These are phyloP conservation scores for Cladophialophora carrionii DNA, from an alignment of 2,329 filamentous ascomycete species.

Conservation along the genomic window DNA sequence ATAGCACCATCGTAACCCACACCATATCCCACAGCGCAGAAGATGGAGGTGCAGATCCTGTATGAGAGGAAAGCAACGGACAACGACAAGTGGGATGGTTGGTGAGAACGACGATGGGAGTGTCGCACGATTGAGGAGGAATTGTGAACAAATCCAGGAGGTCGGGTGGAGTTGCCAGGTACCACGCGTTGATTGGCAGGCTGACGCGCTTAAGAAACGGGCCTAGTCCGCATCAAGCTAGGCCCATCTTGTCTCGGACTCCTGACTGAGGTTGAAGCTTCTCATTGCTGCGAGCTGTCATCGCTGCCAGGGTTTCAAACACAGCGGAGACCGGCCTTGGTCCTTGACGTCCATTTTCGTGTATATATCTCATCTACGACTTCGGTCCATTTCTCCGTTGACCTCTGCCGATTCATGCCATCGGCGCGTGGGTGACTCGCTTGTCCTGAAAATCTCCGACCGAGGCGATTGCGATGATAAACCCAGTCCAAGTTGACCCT, in stretches of 20 bases:
- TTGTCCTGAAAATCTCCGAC: neutral
- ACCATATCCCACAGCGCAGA: slow-evolving; percentile 7
- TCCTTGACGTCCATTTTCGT: neutral
- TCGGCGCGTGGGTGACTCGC: neutral
- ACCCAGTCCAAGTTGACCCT: neutral
- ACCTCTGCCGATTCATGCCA: neutral
- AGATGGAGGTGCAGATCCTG: slow-evolving; percentile 25
- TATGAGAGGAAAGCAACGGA: slow-evolving; percentile 25
- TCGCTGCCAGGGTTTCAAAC: slow-evolving; percentile 3
- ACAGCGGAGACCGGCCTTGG: neutral
- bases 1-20: slow-evolving; percentile 18
- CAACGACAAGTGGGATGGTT: slow-evolving; percentile 3
- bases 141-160: neutral
- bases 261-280: slow-evolving; percentile 2
- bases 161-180: neutral
- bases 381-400: neutral
- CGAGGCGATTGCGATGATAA: neutral
- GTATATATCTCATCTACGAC: slow-evolving; percentile 1
- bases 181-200: neutral
- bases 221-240: neutral
- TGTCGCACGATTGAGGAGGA: slow-evolving; percentile 2
- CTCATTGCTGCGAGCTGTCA: neutral
- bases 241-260: neutral
- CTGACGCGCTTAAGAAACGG: neutral
- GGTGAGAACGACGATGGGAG: neutral